Evolutionary conservation across 2,329 filamentous ascomycete species (phyloP).

Genomic region (Colletotrichum gloeosporioides): DNA sequence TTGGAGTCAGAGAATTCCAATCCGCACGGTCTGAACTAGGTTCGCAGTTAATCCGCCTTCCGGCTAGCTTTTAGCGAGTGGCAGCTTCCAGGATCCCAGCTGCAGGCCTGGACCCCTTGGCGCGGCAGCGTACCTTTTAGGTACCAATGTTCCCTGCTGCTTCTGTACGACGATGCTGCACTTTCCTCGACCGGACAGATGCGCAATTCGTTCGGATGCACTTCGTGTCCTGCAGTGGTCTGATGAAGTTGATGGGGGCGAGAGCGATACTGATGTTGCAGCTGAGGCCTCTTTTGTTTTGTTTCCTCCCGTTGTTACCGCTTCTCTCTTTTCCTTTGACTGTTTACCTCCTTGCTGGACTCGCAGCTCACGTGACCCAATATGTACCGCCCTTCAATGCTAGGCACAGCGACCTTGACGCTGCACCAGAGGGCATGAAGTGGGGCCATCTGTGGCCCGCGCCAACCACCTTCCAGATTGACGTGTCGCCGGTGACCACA

Average conservation of each 20-base stretch:
- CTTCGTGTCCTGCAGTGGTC: neutral
- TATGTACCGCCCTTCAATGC: neutral
- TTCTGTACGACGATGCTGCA: neutral
- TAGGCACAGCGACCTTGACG: neutral
- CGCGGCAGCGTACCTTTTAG: neutral
- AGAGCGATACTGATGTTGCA: neutral
- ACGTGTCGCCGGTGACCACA: neutral
- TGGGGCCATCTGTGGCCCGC: neutral
- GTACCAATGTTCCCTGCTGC: neutral
- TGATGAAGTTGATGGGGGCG: neutral
- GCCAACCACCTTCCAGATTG: slow-evolving; percentile 3
- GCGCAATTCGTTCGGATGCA: neutral
- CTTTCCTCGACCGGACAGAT: neutral
- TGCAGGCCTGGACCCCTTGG: slow-evolving; percentile 5
- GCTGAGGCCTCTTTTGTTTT: neutral
- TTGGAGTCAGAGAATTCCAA: slow-evolving; percentile 29
- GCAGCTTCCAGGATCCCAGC: slow-evolving; percentile 18
- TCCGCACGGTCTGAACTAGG: slow-evolving; percentile 29
- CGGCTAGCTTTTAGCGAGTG: slow-evolving; percentile 16
- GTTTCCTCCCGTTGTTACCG: neutral
- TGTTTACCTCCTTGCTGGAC: neutral
- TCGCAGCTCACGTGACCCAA: neutral
- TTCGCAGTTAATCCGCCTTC: slow-evolving; percentile 24
- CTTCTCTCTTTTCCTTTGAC: neutral
- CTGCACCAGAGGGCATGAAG: neutral